Evolutionary conservation across 1,284 basidiomycete species (phyloP).

Genomic region (Stereum hirsutum): DNA sequence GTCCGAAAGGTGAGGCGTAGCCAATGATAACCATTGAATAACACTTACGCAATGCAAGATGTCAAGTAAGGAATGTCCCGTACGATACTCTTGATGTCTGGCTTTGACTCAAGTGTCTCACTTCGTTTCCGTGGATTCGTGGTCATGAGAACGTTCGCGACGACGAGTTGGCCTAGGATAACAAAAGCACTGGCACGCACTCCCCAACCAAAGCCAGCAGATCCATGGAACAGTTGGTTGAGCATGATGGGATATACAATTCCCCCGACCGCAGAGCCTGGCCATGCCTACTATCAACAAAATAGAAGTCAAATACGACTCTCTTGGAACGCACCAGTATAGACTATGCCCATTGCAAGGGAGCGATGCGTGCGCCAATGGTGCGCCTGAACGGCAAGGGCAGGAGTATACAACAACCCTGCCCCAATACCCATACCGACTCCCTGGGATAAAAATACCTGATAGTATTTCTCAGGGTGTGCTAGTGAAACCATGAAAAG

Average conservation of each 20-base stretch:
- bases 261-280: constrained; percentile 13
- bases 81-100: constrained; percentile 9
- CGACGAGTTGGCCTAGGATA: constrained; percentile 7
- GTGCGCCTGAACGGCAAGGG: constrained; percentile 33
- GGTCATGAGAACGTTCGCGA: constrained; percentile 10
- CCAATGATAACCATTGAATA: no score
- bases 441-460: constrained; percentile 22
- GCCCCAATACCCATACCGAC: constrained; percentile 32
- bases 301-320: no score
- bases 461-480: constrained; percentile 9
- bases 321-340: constrained; percentile 22
- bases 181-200: constrained; percentile 17
- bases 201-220: constrained; percentile 32
- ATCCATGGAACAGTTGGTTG: constrained; percentile 30
- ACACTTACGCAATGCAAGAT: constrained; percentile 12
- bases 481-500: constrained; percentile 15
- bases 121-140: constrained; percentile 1
- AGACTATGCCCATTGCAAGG: constrained; percentile 37
- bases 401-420: constrained; percentile 33
- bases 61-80: constrained; percentile 15
- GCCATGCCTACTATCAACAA: neutral
- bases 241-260: constrained; percentile 43
- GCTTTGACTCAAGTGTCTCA: constrained; percentile 2
- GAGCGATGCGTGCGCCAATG: constrained; percentile 34
- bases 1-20: neutral